Conservation (phyloP, 2,329 filamentous ascomycete species). For the Cladophialophora psammophila region DNA sequence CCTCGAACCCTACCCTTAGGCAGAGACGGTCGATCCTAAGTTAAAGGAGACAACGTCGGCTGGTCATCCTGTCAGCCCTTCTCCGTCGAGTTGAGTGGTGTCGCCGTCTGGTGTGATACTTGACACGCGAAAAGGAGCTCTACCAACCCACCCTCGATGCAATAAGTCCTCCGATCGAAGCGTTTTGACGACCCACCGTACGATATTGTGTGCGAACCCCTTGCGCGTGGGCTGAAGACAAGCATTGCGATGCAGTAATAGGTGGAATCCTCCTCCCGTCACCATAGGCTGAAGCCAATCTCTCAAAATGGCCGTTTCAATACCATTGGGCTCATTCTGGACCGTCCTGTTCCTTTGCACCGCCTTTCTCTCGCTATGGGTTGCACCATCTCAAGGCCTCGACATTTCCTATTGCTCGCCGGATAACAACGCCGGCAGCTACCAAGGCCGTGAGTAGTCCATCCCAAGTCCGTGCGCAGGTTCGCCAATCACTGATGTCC, state of each 20-base stretch:
- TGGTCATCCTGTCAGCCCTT: background rate
- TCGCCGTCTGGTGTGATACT: background rate
- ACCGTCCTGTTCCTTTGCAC: conserved; percentile 13
- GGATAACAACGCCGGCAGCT: conserved; percentile 53
- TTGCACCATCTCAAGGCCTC: conserved; percentile 32
- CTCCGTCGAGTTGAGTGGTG: background rate
- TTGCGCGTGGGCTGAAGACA: conserved; percentile 3
- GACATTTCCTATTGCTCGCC: conserved; percentile 53
- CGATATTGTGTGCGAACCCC: background rate
- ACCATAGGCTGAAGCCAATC: conserved; percentile 15
- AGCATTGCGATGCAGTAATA: conserved; percentile 29
- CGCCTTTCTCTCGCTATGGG: conserved; percentile 19
- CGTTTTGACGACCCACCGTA: background rate
- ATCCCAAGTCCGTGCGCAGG: background rate
- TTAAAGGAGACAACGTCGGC: background rate
- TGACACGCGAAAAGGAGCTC: background rate
- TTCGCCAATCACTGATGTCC: conserved; percentile 22
- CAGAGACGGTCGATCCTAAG: background rate
- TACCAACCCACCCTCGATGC: background rate
- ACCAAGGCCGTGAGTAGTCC: conserved; percentile 46
- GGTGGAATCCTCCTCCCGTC: conserved; percentile 21
- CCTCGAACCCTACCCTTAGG: background rate
- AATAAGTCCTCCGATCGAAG: background rate
- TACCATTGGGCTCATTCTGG: conserved; percentile 13
- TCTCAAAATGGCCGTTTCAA: conserved; percentile 26